These are phyloP conservation scores for Phytophthora crassamura DNA, from an alignment of 352 stramenopile genomes.

Conservation along the genomic window DNA sequence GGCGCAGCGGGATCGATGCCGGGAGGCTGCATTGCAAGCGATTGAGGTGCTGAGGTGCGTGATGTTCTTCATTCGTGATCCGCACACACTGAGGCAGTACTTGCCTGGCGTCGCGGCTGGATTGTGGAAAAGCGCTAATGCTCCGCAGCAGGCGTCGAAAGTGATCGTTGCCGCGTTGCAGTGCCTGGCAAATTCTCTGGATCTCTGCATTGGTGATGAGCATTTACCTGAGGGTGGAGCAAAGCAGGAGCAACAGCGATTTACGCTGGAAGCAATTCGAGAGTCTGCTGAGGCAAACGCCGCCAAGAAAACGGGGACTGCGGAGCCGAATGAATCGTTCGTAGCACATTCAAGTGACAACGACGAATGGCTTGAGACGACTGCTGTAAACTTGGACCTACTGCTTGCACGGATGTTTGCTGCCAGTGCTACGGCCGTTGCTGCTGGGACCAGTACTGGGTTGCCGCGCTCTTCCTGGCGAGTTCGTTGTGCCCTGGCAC, in stretches of 20 bases:
- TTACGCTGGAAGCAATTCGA: conserved; percentile 45
- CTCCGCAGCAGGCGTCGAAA: conserved; percentile 71
- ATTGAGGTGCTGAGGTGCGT: conserved; percentile 52
- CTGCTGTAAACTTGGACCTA: conserved; percentile 69
- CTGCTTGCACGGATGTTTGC: conserved; percentile 69
- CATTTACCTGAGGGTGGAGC: conserved; percentile 16
- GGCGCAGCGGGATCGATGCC: conserved; percentile 56
- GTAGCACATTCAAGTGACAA: conserved; percentile 7
- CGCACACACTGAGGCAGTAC: conserved; percentile 61
- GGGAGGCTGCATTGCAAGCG: conserved; percentile 43
- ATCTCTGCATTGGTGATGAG: conserved; percentile 44
- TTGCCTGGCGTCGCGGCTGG: conserved; percentile 70
- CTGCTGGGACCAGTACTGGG: conserved; percentile 33
- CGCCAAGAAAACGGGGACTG: neutral
- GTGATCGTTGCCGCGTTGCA: conserved; percentile 65
- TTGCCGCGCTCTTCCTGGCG: conserved; percentile 62
- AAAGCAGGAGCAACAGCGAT: conserved; percentile 25
- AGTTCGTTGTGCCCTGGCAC: conserved; percentile 64
- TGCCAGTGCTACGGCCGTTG: conserved; percentile 29
- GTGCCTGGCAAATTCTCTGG: conserved; percentile 50
- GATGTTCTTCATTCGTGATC: conserved; percentile 47
- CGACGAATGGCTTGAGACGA: conserved; percentile 62
- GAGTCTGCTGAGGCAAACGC: conserved; percentile 18
- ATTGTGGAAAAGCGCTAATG: conserved; percentile 70
- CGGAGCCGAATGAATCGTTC: neutral